These are phyloP conservation scores for Aspergillus saccharolyticus DNA, from an alignment of 495 filamentous ascomycete species.

Conservation along the genomic window DNA sequence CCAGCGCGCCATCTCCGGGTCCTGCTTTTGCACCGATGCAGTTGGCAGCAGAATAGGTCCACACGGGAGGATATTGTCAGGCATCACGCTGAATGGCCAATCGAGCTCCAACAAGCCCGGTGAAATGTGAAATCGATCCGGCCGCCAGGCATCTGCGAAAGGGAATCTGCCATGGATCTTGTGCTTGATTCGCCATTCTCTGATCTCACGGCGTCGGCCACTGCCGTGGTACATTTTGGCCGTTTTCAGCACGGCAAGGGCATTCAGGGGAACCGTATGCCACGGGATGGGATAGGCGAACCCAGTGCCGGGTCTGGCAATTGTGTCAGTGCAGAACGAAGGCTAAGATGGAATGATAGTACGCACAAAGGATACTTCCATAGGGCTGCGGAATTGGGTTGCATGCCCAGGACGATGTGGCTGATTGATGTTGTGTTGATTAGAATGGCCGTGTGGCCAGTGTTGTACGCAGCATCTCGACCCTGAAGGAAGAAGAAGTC, in stretches of 20 bases:
- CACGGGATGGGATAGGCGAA: slow-evolving; percentile 44
- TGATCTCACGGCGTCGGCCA: slow-evolving; percentile 19
- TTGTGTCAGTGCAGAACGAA: neutral
- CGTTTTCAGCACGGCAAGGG: slow-evolving; percentile 23
- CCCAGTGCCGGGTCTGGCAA: slow-evolving; percentile 38
- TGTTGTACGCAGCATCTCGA: slow-evolving; percentile 40
- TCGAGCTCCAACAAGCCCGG: slow-evolving; percentile 41
- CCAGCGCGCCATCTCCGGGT: slow-evolving; percentile 43
- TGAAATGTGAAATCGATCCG: slow-evolving; percentile 33
- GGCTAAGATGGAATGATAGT: neutral
- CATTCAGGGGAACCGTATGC: slow-evolving; percentile 37
- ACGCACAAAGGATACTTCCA: slow-evolving; percentile 46
- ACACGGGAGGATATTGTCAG: slow-evolving; percentile 42
- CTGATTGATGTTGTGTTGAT: slow-evolving; percentile 35
- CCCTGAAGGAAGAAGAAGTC: slow-evolving; percentile 49
- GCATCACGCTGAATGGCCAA: slow-evolving; percentile 33
- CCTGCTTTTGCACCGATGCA: slow-evolving; percentile 29
- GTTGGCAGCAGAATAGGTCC: slow-evolving; percentile 40
- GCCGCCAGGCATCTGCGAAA: slow-evolving; percentile 29
- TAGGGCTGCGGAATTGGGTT: slow-evolving; percentile 28
- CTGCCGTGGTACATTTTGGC: slow-evolving; percentile 32
- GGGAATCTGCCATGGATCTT: slow-evolving; percentile 27
- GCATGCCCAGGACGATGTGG: slow-evolving; percentile 37
- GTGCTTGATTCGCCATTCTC: slow-evolving; percentile 22
- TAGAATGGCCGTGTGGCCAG: slow-evolving; percentile 25